Base-by-base conservation (phyloP, 768 basidiomycete genomes). In the Albatrellus ellisii region DNA sequence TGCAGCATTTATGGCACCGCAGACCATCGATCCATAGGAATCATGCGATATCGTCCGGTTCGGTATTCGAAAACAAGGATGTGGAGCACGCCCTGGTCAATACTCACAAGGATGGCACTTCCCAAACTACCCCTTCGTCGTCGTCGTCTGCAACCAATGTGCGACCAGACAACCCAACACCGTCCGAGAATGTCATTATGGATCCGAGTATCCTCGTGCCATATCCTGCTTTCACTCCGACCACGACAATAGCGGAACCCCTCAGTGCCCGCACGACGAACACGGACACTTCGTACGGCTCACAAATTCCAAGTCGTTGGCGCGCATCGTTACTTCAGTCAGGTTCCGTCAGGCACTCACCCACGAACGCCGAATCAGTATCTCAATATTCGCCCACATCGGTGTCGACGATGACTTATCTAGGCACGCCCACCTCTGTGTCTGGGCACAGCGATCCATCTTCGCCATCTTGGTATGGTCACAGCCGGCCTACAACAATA, bases 81-180 rank as follows among this genome's bases (percentile, higher is more conserved):
- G 43, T 50, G 10, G 49, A 53, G 44, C 37, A 3, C 29, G 45
- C 43, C 17, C 27, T 58, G 14, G 64, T 65, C 42, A 63, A 59
- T 29, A 56, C 54, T 28, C 53, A 31, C 2, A 28, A 51, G 10
- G 52, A 36, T 33, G 49, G 52, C 26, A 53, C 54, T 11, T 36
- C 46, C 12, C 44, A 48, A 25, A 42, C 36, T 31, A 41, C 32
- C 10, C 20, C 42, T 4, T 36, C 9, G 25, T 36, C 41, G n/a
- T 31, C 41, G 6, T 45, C 41, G 6, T 28, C 26, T 6, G 41
- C 6, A n/a, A 24, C 21, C 22, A 17, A 36, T 20, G 55, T 53
- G 20, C 64, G 72, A 22, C 68, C 72, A 4, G 48, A 59, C 31
- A 75, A 77, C 43, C 72, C 76, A 2, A 75, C 73, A 0, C 74